Base-by-base conservation (phyloP, 768 basidiomycete genomes). In the Lentinula raphanica region DNA sequence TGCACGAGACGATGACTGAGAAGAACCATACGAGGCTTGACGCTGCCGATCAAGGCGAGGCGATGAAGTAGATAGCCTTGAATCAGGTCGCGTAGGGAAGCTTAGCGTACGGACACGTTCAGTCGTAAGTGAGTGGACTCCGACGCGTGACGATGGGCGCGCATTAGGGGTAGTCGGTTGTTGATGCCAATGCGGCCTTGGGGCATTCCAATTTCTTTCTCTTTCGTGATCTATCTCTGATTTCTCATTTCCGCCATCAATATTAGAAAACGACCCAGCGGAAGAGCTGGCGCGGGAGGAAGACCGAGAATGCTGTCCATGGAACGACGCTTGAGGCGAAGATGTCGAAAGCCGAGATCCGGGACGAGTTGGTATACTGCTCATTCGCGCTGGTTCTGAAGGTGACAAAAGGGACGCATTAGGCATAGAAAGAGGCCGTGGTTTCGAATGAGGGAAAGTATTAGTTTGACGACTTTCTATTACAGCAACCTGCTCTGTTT, bases 181-280 rank as follows among this genome's bases (percentile, higher is more conserved):
- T 31, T 63, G 61, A 19, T 70, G 66, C 85, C 85, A 86, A 51
- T 74, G 77, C 6, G 83, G 85, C 36, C 76, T 79, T n/a, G 82
- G 83, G 7, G 85, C 79, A 67, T 86, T 84, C 87, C 86, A 88
- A 63, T 88, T 88, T 49, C 83, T 75, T 68, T 88, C 86, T 49
- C 85, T 77, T 62, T 80, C 78, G 38, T 82, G 79, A n/a, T 64
- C 59, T 3, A 70, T 58, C 62, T 76, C 79, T n/a, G 67, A 61
- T 58, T 66, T 58, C 21, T 67, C 66, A 21, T 13, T 71, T 66
- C 73, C 73, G 25, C 71, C 62, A 31, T 67, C 61, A 39, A 65
- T 72, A 13, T 68, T 73, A 13, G 65, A 65, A 7, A 71, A 56
- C 21, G 76, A 79, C 19, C 66, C 62, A 13, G 68, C 64, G 29